phyloP scores from a whole-genome alignment of 2,329 filamentous ascomycete genomes.

The Trichophyton verrucosum region DNA sequence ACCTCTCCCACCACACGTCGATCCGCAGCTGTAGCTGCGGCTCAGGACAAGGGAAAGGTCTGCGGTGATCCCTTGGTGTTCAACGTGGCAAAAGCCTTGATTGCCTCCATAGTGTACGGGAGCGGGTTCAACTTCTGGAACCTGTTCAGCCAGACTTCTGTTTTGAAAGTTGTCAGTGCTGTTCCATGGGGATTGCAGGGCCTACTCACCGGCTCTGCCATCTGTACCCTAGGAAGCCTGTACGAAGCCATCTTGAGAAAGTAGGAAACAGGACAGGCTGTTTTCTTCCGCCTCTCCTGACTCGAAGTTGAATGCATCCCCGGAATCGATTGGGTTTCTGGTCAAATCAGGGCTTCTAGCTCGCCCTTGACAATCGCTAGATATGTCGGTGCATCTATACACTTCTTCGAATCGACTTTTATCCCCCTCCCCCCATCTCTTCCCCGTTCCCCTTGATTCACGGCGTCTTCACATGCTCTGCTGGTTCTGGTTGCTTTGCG shows the following conservation, averaged over 20 bases:
- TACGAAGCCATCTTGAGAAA: conserved; percentile 37
- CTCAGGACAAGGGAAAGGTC: conserved; percentile 38
- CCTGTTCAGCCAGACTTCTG: conserved; percentile 24
- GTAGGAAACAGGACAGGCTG: background rate
- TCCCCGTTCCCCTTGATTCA: background rate
- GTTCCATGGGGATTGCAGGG: conserved; percentile 30
- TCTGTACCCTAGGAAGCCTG: conserved; percentile 31
- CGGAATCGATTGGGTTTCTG: background rate
- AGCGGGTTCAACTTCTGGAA: conserved; percentile 32
- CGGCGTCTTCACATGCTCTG: background rate
- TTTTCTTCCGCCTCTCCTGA: background rate
- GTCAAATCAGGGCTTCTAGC: background rate
- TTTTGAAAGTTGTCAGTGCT: conserved; percentile 27
- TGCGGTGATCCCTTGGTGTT: conserved; percentile 74
- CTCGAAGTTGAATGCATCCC: background rate
- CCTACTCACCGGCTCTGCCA: conserved; percentile 30
- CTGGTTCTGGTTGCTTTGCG: background rate
- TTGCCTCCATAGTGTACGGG: conserved; percentile 69
- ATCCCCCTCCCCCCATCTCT: background rate
- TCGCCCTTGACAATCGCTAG: background rate
- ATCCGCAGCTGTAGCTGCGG: conserved; percentile 12
- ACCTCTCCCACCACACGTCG: conserved; percentile 19
- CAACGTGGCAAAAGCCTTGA: conserved; percentile 73
- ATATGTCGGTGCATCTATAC: background rate
- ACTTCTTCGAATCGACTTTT: background rate